A percentile compares a stretch with the other conserved stretches of the same genome.
These are phyloP conservation scores for Polygonum maritimum DNA, from an alignment of 148 eudicot species.

Conservation along the genomic window DNA sequence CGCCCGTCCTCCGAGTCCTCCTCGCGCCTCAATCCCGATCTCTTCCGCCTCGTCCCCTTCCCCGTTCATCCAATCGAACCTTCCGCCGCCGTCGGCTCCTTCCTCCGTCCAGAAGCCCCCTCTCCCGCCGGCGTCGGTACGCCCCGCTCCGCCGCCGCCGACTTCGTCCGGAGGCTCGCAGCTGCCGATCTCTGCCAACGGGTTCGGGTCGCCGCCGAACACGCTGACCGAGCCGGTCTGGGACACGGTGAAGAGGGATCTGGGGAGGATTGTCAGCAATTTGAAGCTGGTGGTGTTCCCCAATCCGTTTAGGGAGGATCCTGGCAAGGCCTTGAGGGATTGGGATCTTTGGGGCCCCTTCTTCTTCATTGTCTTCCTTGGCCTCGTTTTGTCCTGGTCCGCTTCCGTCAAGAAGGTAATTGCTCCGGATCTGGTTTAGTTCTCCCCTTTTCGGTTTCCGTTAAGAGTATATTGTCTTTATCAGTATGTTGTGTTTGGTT, in stretches of 20 bases:
- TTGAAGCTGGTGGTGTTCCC: conserved; percentile 96
- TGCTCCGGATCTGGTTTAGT: background rate
- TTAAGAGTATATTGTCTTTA: no score
- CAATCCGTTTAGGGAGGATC: conserved; percentile 82
- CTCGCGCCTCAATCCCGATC: conserved; percentile 52
- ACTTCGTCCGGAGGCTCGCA: background rate
- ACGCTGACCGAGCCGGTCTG: conserved; percentile 94
- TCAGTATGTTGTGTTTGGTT: background rate
- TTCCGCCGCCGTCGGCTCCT: conserved; percentile 19
- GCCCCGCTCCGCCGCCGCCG: conserved; percentile 17
- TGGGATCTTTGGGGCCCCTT: conserved; percentile 99
- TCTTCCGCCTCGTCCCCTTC: conserved; percentile 34
- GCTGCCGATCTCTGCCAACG: conserved; percentile 22
- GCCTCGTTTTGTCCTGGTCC: conserved; percentile 86
- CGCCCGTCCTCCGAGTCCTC: conserved; percentile 34
- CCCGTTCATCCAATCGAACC: conserved; percentile 31
- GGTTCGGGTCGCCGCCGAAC: conserved; percentile 59
- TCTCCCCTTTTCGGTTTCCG: background rate
- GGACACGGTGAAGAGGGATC: conserved; percentile 93
- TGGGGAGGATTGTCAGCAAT: conserved; percentile 76
- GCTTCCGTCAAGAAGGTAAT: conserved; percentile 88
- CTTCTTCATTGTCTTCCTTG: conserved; percentile 91
- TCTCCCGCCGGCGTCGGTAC: conserved; percentile 1
- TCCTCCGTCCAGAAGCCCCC: background rate
- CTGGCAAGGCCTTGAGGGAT: conserved; percentile 87